Conservation (phyloP, 441 rosid species). For the Croton laevigatus region DNA sequence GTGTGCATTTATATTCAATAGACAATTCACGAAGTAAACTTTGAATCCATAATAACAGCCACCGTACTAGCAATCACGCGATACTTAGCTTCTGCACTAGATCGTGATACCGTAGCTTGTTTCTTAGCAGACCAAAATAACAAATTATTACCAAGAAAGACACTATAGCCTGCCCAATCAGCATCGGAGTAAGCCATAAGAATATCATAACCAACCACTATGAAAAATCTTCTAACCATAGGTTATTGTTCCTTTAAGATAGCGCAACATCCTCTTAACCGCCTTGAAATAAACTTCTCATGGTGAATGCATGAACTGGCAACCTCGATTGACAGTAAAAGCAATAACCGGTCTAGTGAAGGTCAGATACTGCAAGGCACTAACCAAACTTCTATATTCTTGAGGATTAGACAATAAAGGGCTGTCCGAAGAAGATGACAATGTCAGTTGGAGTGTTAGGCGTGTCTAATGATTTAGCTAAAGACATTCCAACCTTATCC, state of each 20-base stretch:
- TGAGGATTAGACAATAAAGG: not conserved
- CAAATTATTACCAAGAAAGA: not conserved
- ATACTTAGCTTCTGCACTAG: not conserved
- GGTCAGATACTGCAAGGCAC: not conserved
- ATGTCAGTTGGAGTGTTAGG: too few relatives aligned
- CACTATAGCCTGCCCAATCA: not conserved
- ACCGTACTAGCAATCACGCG: not conserved
- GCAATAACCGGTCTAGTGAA: not conserved
- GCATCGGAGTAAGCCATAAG: not conserved
- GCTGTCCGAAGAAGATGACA: too few relatives aligned
- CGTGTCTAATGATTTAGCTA: too few relatives aligned
- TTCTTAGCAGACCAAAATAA: slow-evolving; percentile 1
- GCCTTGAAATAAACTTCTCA: not conserved
- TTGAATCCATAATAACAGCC: too few relatives aligned
- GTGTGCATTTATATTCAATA: too few relatives aligned
- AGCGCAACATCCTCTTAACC: not conserved
- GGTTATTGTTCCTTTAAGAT: not conserved
- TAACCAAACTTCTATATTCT: not conserved
- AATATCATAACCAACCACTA: too few relatives aligned
- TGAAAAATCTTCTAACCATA: too few relatives aligned
- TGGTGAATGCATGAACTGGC: not conserved
- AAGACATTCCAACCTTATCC: too few relatives aligned
- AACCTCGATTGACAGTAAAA: not conserved
- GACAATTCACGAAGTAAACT: too few relatives aligned
- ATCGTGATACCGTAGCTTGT: not conserved